Evolutionary conservation across 208 protist species (phyloP).

Genomic region (Strigomonas galati): DNA sequence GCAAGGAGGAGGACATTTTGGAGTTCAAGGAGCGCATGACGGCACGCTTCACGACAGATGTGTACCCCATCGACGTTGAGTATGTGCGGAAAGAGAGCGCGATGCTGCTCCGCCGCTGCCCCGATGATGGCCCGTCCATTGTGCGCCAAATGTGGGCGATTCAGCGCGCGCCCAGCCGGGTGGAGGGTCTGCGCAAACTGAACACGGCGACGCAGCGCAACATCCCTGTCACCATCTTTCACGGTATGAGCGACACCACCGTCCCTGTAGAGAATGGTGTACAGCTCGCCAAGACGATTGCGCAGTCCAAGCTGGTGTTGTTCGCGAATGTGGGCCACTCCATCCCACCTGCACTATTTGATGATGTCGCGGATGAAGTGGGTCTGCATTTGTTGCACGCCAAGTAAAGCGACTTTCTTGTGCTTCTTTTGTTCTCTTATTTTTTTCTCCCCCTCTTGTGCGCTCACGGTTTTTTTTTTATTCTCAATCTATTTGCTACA

Average conservation of each 20-base stretch:
- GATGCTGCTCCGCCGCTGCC: constrained; percentile 22
- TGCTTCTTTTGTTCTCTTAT: background rate
- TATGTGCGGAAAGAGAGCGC: constrained; percentile 10
- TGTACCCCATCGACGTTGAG: constrained; percentile 32
- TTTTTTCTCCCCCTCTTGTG: background rate
- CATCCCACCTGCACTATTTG: constrained; percentile 29
- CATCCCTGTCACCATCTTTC: constrained; percentile 27
- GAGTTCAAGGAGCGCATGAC: constrained; percentile 37
- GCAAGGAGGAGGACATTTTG: constrained; percentile 24
- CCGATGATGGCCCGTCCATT: constrained; percentile 31
- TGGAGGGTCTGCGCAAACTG: constrained; percentile 30
- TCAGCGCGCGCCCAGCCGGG: constrained; percentile 39
- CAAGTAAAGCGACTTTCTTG: background rate
- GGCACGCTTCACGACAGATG: constrained; percentile 21
- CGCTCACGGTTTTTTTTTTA: too few species aligned
- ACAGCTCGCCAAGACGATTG: constrained; percentile 39
- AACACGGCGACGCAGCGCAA: constrained; percentile 13
- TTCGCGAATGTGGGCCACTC: constrained; percentile 56
- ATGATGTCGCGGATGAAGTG: constrained; percentile 33
- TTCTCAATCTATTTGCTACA: too few species aligned
- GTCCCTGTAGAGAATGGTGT: constrained; percentile 58
- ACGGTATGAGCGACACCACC: constrained; percentile 52
- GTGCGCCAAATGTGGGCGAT: constrained; percentile 61
- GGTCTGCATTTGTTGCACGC: constrained; percentile 13
- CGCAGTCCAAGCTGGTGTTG: constrained; percentile 30